Evolutionary conservation across 129 eudicot genomes (phyloP), one percentile per base, ranked within the genome.

Genomic region (Saposhnikovia divaricata): DNA sequence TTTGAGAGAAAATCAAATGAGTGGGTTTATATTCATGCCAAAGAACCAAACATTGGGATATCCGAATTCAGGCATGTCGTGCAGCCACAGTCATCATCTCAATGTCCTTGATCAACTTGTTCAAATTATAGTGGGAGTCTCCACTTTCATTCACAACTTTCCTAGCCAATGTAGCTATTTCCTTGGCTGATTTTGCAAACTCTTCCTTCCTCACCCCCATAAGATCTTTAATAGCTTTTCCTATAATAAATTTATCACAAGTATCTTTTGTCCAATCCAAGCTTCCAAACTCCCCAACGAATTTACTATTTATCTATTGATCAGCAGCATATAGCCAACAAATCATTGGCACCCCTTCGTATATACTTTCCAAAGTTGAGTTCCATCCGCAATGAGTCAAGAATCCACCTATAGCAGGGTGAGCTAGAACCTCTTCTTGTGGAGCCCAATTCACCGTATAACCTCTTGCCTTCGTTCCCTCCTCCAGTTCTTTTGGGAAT

Each of bases 191-290:
- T 40, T 77, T 43, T 25, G 23, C 25, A 44, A 81, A 85, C 63
- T 85, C 87, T 11, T 47, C 77, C 16, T 42, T 81, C 76, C 75
- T 85, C 50, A 9, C 31, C 34, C 16, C 82, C 87, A 85, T 85
- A 11, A 85, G 27, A 39, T 85, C 87, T 45, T 42, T 77, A 12
- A 85, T 25, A 80, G 73, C 74, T 37, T 78, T 72, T 73, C 78
- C 87, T 47, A 85, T 70, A n/a, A 61, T 46, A 9, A 8, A 66
- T 61, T 85, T 77, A 3, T 85, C 87, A 74, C 87, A 85, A 13
- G 72, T 81, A 65, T 85, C 87, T 27, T 85, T 85, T 81, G 59
- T 85, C 87, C 19, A 84, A 23, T 11, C 84, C 87, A 31, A 80
- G 75, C 34, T 73, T 77, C 87, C 84, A 84, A 4, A 78, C 77